phyloP scores from a whole-genome alignment of 176 grass and related monocot species.

The Eleusine coracana region DNA sequence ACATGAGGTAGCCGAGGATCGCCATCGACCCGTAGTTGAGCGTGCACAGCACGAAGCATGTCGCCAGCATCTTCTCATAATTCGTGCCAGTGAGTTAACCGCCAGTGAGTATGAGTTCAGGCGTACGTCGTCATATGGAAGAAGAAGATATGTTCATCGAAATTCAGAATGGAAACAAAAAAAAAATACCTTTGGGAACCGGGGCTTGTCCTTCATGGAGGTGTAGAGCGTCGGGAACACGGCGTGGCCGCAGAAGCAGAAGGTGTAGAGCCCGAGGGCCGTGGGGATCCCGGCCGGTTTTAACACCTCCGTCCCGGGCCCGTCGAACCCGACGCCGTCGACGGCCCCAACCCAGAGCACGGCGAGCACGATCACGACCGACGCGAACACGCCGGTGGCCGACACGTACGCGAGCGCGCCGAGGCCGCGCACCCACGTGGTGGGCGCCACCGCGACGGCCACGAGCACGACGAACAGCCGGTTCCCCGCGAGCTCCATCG shows the following conservation, averaged over 20 bases:
- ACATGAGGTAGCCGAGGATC: conserved; percentile 81
- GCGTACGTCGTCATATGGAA: not conserved
- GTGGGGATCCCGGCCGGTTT: conserved; percentile 50
- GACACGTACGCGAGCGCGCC: conserved; percentile 71
- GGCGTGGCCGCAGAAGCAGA: conserved; percentile 63
- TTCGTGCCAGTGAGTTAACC: not conserved
- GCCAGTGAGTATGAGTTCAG: not conserved
- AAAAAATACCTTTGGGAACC: conserved; percentile 59
- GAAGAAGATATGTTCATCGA: not conserved
- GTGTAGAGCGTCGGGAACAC: conserved; percentile 61
- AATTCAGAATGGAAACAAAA: not conserved
- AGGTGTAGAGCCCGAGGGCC: conserved; percentile 53
- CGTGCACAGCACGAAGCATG: conserved; percentile 60
- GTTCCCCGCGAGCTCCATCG: conserved; percentile 40
- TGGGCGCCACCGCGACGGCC: conserved; percentile 47
- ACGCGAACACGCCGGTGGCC: conserved; percentile 56
- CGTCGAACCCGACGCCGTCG: conserved; percentile 55
- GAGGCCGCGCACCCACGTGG: conserved; percentile 57
- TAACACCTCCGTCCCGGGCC: conserved; percentile 28
- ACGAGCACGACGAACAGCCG: conserved; percentile 52
- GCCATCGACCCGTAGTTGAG: conserved; percentile 70
- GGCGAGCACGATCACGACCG: conserved; percentile 41
- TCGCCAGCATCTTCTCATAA: conserved; percentile 45
- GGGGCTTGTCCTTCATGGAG: conserved; percentile 58
- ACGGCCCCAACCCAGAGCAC: conserved; percentile 56